Conservation (phyloP, 805 yeast species). For the Hanseniaspora clermontiae region DNA sequence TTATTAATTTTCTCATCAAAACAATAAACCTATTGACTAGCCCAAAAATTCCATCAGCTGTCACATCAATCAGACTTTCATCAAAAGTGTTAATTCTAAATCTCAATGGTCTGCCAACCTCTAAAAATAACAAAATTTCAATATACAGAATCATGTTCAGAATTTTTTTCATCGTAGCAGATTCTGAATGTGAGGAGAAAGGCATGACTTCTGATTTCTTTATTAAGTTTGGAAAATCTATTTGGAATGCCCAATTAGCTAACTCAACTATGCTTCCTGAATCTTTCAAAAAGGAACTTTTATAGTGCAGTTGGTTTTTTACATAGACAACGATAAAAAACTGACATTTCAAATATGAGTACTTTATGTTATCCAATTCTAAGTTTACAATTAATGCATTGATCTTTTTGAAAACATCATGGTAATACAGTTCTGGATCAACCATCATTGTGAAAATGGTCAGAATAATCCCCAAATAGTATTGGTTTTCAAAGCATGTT, state of each 20-base stretch:
- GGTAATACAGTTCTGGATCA: conserved; percentile 10
- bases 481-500: background rate
- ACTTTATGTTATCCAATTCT: background rate
- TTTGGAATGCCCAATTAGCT: background rate
- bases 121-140: conserved; percentile 4
- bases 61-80: background rate
- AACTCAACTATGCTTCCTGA: background rate
- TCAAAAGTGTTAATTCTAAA: background rate
- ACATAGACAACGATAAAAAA: background rate
- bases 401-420: conserved; percentile 1
- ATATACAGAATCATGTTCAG: conserved; percentile 2
- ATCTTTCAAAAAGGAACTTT: background rate
- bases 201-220: background rate
- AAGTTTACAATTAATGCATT: background rate
- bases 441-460: conserved; percentile 4
- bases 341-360: background rate
- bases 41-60: background rate
- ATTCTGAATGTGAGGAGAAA: background rate
- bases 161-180: background rate
- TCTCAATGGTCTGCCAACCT: background rate
- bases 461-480: background rate
- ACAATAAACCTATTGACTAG: background rate
- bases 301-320: conserved; percentile 5
- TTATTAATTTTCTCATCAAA: background rate
- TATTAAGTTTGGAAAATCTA: background rate